phyloP scores from a whole-genome alignment of 805 yeast genomes.

The Torulaspora indica region DNA sequence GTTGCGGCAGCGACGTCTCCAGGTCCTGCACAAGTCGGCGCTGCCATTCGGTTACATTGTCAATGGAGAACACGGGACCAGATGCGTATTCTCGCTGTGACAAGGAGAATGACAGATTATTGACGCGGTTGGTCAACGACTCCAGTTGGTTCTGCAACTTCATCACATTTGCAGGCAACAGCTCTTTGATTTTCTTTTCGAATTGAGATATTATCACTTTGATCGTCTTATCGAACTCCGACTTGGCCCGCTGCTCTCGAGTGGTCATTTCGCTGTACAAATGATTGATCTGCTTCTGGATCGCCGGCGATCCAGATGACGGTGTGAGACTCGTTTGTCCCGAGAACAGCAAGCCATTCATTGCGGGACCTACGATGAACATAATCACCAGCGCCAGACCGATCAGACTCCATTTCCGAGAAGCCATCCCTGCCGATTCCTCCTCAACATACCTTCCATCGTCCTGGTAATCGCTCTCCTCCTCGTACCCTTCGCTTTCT shows the following conservation, averaged over 20 bases:
- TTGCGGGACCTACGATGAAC: slow-evolving; percentile 7
- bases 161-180: slow-evolving; percentile 28
- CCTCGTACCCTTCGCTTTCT: slow-evolving; percentile 3
- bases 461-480: not conserved
- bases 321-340: slow-evolving; percentile 1
- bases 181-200: slow-evolving; percentile 31
- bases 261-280: slow-evolving; percentile 27
- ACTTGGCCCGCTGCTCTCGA: slow-evolving; percentile 23
- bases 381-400: slow-evolving; percentile 4
- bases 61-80: slow-evolving; percentile 11
- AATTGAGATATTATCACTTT: slow-evolving; percentile 31
- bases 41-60: slow-evolving; percentile 28
- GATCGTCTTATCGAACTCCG: slow-evolving; percentile 31
- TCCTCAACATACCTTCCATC: slow-evolving; percentile 5
- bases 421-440: not conserved
- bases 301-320: slow-evolving; percentile 9
- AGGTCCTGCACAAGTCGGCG: slow-evolving; percentile 20
- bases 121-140: slow-evolving; percentile 21
- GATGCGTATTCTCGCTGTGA: slow-evolving; percentile 11
- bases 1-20: slow-evolving; percentile 25
- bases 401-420: not conserved
- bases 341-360: slow-evolving; percentile 4
- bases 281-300: slow-evolving; percentile 32
- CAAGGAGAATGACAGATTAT: slow-evolving; percentile 15
- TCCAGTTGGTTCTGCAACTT: slow-evolving; percentile 25